Percentiles rank a stretch among this genome's conserved stretches.
These are phyloP conservation scores for Moesziomyces aphidis DNA, from an alignment of 1,284 basidiomycete genomes.

Conservation along the genomic window DNA sequence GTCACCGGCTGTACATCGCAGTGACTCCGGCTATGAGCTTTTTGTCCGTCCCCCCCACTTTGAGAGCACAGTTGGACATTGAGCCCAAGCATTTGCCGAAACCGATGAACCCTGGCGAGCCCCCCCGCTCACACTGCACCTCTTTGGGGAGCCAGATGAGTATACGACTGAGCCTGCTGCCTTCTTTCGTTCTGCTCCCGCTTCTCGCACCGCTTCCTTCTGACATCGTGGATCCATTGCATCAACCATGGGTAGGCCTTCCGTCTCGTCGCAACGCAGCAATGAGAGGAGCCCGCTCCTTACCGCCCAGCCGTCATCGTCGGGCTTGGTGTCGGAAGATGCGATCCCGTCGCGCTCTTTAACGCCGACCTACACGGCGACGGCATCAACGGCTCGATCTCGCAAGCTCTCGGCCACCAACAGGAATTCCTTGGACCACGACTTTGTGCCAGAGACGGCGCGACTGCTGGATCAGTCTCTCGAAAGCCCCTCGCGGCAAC, in stretches of 20 bases:
- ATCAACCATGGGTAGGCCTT: slow-evolving; percentile 18
- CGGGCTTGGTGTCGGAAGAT: slow-evolving; percentile 9
- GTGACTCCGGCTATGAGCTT: not conserved
- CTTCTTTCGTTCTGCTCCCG: no score
- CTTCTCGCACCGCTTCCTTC: not conserved
- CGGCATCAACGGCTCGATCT: slow-evolving; percentile 7
- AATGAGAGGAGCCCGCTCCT: slow-evolving; percentile 40
- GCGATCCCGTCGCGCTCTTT: slow-evolving; percentile 14
- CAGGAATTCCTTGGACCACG: slow-evolving; percentile 10
- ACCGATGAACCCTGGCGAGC: slow-evolving; percentile 1
- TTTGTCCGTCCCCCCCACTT: not conserved
- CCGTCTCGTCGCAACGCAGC: slow-evolving; percentile 34
- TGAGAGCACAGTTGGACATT: not conserved
- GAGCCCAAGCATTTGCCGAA: slow-evolving; percentile 9
- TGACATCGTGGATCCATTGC: not conserved
- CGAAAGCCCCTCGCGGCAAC: not conserved
- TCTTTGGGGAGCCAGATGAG: no score
- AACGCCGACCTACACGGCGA: slow-evolving; percentile 15
- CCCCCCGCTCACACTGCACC: not conserved
- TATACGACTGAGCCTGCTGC: no score
- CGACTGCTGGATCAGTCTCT: slow-evolving; percentile 16
- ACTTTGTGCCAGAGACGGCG: slow-evolving; percentile 13
- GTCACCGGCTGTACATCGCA: no score
- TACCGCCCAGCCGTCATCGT: slow-evolving; percentile 13
- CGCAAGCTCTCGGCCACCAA: slow-evolving; percentile 28